phyloP scores from a whole-genome alignment of 23 red algal genomes.

The Agarophyton chilense region DNA sequence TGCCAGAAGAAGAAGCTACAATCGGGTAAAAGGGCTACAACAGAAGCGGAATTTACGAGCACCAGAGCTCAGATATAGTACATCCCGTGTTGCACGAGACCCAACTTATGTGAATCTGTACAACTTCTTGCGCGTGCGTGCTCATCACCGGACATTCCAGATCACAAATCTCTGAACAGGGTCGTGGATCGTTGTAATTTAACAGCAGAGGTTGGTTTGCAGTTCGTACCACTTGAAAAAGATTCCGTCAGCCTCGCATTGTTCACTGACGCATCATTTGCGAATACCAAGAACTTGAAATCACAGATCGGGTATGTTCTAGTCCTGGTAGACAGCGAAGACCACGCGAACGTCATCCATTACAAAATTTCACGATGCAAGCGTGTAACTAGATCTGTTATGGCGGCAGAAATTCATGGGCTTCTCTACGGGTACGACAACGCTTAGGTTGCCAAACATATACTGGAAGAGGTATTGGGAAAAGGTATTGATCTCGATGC shows the following conservation, averaged over 20 bases:
- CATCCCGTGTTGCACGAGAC: not conserved
- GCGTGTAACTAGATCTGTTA: conserved; percentile 24
- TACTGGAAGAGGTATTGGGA: too few species aligned
- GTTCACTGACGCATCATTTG: conserved; percentile 16
- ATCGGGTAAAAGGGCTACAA: not conserved
- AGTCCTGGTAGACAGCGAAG: not conserved
- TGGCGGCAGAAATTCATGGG: conserved; percentile 47
- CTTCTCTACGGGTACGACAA: conserved; percentile 39
- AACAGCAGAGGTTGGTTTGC: not conserved
- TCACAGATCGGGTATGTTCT: conserved; percentile 13
- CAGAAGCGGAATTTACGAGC: not conserved
- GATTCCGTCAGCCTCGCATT: not conserved
- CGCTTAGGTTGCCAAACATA: conserved; percentile 10
- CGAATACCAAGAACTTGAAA: not conserved
- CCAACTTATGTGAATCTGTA: conserved; percentile 20
- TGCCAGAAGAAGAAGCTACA: not conserved
- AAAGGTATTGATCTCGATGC: not conserved
- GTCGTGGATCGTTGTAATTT: not conserved
- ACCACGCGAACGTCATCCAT: conserved; percentile 10
- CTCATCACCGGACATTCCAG: too few species aligned
- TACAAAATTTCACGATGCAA: conserved; percentile 27
- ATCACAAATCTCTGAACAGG: not conserved
- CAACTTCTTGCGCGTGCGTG: not conserved
- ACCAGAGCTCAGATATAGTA: not conserved
- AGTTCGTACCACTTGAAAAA: not conserved